Conservation (phyloP, 2,329 filamentous ascomycete species). For the Fusarium bactridioides region DNA sequence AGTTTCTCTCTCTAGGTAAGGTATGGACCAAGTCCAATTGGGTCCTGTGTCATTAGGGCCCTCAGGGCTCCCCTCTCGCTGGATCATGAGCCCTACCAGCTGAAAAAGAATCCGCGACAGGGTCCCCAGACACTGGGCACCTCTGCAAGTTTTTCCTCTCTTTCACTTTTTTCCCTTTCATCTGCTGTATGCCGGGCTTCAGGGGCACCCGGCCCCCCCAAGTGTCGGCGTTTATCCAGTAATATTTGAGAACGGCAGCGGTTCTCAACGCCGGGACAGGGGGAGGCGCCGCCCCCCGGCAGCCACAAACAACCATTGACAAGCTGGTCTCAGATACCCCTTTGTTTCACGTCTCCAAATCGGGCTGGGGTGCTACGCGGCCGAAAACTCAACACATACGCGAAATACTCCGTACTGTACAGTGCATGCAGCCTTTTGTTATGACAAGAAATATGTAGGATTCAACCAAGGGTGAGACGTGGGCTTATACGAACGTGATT, state of each 20-base stretch:
- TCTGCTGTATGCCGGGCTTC: slow-evolving; percentile 21
- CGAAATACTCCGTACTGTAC: not conserved
- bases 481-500: slow-evolving; percentile 7
- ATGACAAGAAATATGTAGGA: not conserved
- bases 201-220: slow-evolving; percentile 27
- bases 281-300: slow-evolving; percentile 39
- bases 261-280: slow-evolving; percentile 32
- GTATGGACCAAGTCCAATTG: not conserved
- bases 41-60: not conserved
- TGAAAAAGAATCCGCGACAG: slow-evolving; percentile 39
- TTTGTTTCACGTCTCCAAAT: slow-evolving; percentile 41
- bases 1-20: not conserved
- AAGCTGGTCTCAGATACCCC: slow-evolving; percentile 19
- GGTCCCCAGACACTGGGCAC: slow-evolving; percentile 22
- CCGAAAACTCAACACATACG: slow-evolving; percentile 12
- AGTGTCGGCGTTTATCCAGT: slow-evolving; percentile 22
- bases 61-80: not conserved
- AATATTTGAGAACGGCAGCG: slow-evolving; percentile 1
- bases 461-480: slow-evolving; percentile 11
- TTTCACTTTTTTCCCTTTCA: not conserved
- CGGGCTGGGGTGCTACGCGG: slow-evolving; percentile 30
- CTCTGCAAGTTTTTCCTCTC: slow-evolving; percentile 17
- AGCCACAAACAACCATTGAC: slow-evolving; percentile 34
- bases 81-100: slow-evolving; percentile 31
- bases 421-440: slow-evolving; percentile 11